phyloP scores from a whole-genome alignment of 2,329 filamentous ascomycete genomes.

The Plectosphaerella sp. region DNA sequence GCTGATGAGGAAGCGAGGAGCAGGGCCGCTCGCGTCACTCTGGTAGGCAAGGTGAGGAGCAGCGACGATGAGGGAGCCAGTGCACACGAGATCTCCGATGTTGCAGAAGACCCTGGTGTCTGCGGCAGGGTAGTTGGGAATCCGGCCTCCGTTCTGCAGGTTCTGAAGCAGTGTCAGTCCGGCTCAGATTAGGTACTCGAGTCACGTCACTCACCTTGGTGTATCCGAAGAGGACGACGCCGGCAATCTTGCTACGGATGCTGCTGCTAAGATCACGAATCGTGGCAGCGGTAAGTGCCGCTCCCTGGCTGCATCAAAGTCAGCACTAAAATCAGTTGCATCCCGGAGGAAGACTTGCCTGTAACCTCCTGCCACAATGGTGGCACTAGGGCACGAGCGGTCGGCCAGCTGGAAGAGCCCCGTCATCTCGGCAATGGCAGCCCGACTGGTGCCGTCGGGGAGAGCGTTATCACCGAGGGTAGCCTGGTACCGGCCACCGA shows the following conservation, averaged over 20 bases:
- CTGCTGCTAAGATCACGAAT: slow-evolving; percentile 14
- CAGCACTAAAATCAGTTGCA: slow-evolving; percentile 17
- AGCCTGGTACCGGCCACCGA: slow-evolving; percentile 31
- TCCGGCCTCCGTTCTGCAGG: slow-evolving; percentile 26
- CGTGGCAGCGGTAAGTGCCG: slow-evolving; percentile 18
- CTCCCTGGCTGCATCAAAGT: slow-evolving; percentile 21
- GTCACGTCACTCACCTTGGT: slow-evolving; percentile 12
- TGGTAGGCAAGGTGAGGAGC: slow-evolving; percentile 26
- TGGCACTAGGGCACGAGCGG: slow-evolving; percentile 26
- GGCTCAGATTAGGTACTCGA: slow-evolving; percentile 23
- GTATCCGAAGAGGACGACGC: slow-evolving; percentile 21
- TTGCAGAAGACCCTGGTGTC: slow-evolving; percentile 35
- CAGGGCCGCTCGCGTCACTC: slow-evolving; percentile 8
- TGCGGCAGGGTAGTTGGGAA: slow-evolving; percentile 25
- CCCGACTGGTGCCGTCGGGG: slow-evolving; percentile 21
- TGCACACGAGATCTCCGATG: slow-evolving; percentile 29
- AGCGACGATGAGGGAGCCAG: slow-evolving; percentile 25
- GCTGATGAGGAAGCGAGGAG: slow-evolving; percentile 14
- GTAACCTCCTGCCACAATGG: slow-evolving; percentile 31
- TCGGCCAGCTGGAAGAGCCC: slow-evolving; percentile 27
- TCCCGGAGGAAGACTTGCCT: slow-evolving; percentile 27
- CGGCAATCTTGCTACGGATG: slow-evolving; percentile 12
- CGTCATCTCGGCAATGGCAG: slow-evolving; percentile 23
- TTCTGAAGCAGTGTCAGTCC: slow-evolving; percentile 26
- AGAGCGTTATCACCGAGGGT: slow-evolving; percentile 23